Conservation (phyloP, 1,284 basidiomycete species). For the Tilletia setariae region DNA sequence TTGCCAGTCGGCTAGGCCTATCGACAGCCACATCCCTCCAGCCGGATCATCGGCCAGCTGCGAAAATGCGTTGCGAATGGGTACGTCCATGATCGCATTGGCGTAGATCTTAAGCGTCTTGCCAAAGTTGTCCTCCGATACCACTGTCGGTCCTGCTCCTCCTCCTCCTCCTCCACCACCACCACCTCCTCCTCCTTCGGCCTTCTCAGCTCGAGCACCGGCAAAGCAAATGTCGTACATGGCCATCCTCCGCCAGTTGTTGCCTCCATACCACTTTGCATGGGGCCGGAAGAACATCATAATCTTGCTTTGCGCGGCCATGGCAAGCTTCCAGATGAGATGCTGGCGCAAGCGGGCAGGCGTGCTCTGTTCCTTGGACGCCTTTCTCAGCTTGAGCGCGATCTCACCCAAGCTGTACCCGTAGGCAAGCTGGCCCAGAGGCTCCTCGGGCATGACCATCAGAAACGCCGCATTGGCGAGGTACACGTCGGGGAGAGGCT, state of each 20-base stretch:
- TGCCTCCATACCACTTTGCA: neutral
- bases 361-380: neutral
- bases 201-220: too few species aligned
- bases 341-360: neutral
- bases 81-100: neutral
- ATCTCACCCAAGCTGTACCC: neutral
- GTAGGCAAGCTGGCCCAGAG: neutral
- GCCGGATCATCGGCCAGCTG: conserved; percentile 1
- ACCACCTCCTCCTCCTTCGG: too few species aligned
- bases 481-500: neutral
- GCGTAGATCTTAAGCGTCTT: neutral
- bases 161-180: too few species aligned
- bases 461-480: neutral
- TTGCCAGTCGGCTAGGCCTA: neutral
- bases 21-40: neutral
- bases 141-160: too few species aligned
- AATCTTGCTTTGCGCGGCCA: neutral
- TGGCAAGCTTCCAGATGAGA: neutral
- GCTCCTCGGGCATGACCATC: neutral
- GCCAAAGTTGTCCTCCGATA: too few species aligned
- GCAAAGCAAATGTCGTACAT: neutral
- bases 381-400: neutral
- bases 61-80: neutral
- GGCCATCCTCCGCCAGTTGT: neutral
- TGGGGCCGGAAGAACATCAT: neutral